These are phyloP conservation scores for Rhododendron henanense DNA, from an alignment of 148 eudicot species.

Conservation along the genomic window DNA sequence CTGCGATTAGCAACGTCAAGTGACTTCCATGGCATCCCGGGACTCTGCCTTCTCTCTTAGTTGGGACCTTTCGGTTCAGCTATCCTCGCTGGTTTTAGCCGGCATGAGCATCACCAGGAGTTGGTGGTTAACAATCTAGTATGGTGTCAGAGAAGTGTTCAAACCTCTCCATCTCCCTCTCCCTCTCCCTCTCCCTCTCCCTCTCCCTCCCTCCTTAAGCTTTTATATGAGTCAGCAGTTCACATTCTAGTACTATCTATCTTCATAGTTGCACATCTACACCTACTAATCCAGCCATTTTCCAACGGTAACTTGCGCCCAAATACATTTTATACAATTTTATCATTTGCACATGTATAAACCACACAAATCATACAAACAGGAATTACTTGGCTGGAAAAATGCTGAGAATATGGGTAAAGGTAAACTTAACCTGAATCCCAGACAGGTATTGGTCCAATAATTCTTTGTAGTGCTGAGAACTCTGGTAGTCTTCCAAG, in stretches of 20 bases:
- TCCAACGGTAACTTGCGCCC: not conserved
- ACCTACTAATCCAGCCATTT: not conserved
- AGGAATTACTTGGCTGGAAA: not conserved
- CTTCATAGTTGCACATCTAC: not conserved
- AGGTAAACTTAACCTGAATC: conserved; percentile 45
- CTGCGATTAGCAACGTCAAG: too few species aligned
- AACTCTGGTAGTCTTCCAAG: conserved; percentile 45
- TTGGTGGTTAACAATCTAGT: not conserved
- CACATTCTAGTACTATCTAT: not conserved
- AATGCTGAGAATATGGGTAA: not conserved
- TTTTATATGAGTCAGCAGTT: not conserved
- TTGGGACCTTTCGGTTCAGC: too few species aligned
- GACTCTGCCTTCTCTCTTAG: too few species aligned
- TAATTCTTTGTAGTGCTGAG: conserved; percentile 39
- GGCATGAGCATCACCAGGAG: not conserved
- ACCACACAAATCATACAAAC: not conserved
- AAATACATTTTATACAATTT: not conserved
- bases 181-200: not conserved
- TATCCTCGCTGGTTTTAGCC: too few species aligned
- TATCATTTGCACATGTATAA: not conserved
- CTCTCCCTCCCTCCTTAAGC: not conserved
- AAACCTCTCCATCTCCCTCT: not conserved
- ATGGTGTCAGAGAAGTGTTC: not conserved
- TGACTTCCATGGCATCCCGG: too few species aligned
- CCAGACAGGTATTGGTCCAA: conserved; percentile 72